These are phyloP conservation scores for Cucurbita pepo DNA, from an alignment of 306 rosid species.

Conservation along the genomic window DNA sequence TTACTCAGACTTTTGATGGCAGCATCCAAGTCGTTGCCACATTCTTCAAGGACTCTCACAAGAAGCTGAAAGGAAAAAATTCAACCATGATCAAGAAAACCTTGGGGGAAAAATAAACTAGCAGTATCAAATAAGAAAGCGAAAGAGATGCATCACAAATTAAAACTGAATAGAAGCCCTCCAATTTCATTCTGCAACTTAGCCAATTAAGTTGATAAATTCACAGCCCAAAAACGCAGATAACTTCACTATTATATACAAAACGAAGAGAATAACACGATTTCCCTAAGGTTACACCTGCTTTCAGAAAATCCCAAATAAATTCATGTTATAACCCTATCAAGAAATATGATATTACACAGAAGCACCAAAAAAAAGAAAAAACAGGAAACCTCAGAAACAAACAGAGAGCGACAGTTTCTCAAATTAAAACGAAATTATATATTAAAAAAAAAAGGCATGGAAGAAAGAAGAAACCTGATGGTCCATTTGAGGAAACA, in stretches of 20 bases:
- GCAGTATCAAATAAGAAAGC: neutral
- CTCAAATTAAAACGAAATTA: neutral
- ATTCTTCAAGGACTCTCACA: constrained; percentile 65
- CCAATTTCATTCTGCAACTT: neutral
- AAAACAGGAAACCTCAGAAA: neutral
- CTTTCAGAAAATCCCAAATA: neutral
- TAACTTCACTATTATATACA: neutral
- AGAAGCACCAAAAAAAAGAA: neutral
- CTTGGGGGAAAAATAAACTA: neutral
- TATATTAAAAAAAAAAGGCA: neutral
- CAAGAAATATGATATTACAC: neutral
- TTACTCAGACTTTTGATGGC: constrained; percentile 59
- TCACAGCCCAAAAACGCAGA: neutral
- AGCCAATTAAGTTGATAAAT: neutral
- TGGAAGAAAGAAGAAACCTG: constrained; percentile 14
- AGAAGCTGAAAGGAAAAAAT: constrained; percentile 43
- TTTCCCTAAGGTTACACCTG: neutral
- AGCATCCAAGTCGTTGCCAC: constrained; percentile 70
- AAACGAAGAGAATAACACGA: neutral
- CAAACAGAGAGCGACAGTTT: neutral
- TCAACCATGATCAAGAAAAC: neutral
- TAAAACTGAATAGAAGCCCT: neutral
- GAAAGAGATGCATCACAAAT: neutral
- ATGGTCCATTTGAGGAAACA: constrained; percentile 72
- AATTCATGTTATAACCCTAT: neutral